Base-by-base conservation (phyloP, 2,329 filamentous ascomycete genomes). In the Penicillium sclerotigenum region DNA sequence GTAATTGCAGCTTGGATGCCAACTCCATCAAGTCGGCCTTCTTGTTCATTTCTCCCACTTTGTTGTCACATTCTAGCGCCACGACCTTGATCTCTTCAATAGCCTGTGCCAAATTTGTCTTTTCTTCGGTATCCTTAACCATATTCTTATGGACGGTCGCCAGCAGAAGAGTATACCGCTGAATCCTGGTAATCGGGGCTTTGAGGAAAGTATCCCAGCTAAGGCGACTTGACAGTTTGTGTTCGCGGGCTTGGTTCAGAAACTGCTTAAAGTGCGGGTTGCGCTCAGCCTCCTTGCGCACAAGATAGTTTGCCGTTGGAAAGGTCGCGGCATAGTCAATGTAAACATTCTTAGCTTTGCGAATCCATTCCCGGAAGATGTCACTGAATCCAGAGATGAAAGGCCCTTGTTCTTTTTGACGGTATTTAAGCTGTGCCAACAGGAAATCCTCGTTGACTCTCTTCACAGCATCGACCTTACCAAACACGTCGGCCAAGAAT, bases 361-460 rank as follows among this genome's bases (percentile, higher is more conserved):
- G 85, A 59, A 97, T 96, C 94, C 94, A 99, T 76, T 99, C 94
- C 56, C 94, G 83, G 79, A 99, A 97, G 47, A 99, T 90, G 68
- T 97, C 94, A 70, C 92, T 97, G 75, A 97, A 97, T 3, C 94
- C 94, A 13, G 84, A 81, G 56, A 99, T 87, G 86, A 91, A 99
- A 0, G 94, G 94, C 0, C 94, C 94, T 76, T 99, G 93, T 71
- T 97, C 94, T 68, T 94, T 89, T 72, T 99, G 94, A 26, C 94
- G 86, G 71, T 97, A 99, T 70, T 97, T 97, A 66, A 99, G 83
- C 72, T 97, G 93, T 2, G 93, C 89, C 24, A 99, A 78, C 20
- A 99, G 82, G 71, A 94, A 88, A 60, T 97, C 92, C 72, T 95
- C 94, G 73, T 97, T 97, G 65, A 92, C 91, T 63, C 88, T 86